Evolutionary conservation across 2,329 filamentous ascomycete genomes (phyloP).

Genomic region (Aspergillus sclerotialis): DNA sequence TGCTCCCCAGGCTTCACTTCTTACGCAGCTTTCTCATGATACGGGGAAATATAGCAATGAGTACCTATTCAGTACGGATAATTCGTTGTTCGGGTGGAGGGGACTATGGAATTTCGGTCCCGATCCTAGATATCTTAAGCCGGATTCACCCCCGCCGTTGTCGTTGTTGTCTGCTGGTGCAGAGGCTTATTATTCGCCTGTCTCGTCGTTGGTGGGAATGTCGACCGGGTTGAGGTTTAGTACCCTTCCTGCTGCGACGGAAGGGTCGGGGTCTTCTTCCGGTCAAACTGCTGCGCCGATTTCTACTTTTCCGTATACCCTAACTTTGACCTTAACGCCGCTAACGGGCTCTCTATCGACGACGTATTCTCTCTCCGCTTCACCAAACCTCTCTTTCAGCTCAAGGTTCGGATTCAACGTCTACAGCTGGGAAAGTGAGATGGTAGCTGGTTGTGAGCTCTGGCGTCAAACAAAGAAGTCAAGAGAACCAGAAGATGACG

Average conservation of each 20-base stretch:
- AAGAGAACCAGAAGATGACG: constrained; percentile 34
- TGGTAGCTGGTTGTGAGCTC: constrained; percentile 85
- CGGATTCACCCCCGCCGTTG: constrained; percentile 53
- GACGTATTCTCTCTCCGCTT: constrained; percentile 85
- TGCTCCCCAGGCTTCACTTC: constrained; percentile 37
- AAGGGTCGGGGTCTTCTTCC: constrained; percentile 9
- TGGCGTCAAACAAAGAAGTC: constrained; percentile 58
- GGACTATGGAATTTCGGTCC: constrained; percentile 93
- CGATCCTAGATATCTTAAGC: constrained; percentile 38
- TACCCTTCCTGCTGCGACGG: constrained; percentile 59
- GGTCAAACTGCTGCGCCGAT: constrained; percentile 18
- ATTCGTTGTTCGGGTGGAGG: constrained; percentile 75
- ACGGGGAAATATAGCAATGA: constrained; percentile 82
- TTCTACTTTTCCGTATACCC: constrained; percentile 82
- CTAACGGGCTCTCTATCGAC: constrained; percentile 90
- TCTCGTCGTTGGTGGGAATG: constrained; percentile 90
- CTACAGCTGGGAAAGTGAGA: constrained; percentile 94
- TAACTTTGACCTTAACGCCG: constrained; percentile 87
- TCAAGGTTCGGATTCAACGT: constrained; percentile 95
- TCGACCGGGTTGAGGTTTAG: constrained; percentile 85
- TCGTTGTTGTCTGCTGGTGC: constrained; percentile 82
- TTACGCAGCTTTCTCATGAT: constrained; percentile 58
- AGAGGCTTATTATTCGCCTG: constrained; percentile 88
- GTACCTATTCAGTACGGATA: constrained; percentile 86
- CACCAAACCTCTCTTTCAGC: constrained; percentile 73